These are phyloP conservation scores for Pelargonium citronellum DNA, from an alignment of 441 rosid genomes.

Conservation along the genomic window DNA sequence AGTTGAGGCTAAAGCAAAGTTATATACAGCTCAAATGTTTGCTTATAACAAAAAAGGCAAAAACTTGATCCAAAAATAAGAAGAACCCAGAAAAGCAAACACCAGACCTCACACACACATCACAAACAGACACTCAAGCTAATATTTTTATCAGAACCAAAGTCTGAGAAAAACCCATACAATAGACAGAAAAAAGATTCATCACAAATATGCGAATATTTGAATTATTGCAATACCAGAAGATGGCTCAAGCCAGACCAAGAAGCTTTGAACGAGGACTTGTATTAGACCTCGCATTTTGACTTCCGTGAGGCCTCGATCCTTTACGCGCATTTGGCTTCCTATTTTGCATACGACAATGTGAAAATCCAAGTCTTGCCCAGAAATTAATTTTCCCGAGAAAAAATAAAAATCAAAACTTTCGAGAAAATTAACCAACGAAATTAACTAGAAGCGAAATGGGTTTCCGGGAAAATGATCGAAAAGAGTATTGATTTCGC, in stretches of 20 bases:
- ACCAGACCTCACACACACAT: background rate
- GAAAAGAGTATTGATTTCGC: background rate
- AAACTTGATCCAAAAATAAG: background rate
- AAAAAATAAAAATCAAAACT: background rate
- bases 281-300: conserved; percentile 13
- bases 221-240: background rate
- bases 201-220: conserved; percentile 3
- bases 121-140: background rate
- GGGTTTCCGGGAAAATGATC: background rate
- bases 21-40: background rate
- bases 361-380: background rate
- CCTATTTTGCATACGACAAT: background rate
- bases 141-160: background rate
- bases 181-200: background rate
- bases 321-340: conserved; percentile 7
- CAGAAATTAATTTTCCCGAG: background rate
- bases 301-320: background rate
- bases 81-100: conserved; percentile 6
- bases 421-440: background rate
- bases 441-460: background rate
- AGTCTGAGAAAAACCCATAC: background rate
- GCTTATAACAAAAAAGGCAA: background rate
- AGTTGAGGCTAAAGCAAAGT: background rate
- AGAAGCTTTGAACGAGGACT: background rate
- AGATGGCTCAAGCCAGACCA: background rate